Conservation (phyloP, 2,329 filamentous ascomycete species). For the Apiospora rasikravindrae region DNA sequence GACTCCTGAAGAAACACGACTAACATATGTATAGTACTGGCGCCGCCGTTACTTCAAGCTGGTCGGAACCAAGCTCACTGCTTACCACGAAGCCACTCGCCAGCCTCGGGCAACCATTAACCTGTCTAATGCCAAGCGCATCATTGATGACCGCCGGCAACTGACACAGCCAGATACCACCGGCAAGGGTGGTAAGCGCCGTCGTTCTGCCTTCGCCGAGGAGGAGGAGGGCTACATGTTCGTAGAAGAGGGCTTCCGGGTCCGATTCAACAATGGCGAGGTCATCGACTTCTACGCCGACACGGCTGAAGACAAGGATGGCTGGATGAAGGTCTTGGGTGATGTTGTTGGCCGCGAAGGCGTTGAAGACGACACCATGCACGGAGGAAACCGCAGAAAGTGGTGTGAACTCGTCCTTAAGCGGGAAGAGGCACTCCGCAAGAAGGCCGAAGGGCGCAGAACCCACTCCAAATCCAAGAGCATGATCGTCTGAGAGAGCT, state of each 20-base stretch:
- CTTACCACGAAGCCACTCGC: slow-evolving; percentile 92
- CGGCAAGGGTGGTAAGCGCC: slow-evolving; percentile 76
- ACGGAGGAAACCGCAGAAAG: slow-evolving; percentile 56
- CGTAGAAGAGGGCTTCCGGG: slow-evolving; percentile 97
- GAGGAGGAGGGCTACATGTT: slow-evolving; percentile 99
- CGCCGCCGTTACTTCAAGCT: slow-evolving; percentile 97
- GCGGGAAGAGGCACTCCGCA: slow-evolving; percentile 64
- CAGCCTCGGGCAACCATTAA: slow-evolving; percentile 98
- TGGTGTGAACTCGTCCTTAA: slow-evolving; percentile 74
- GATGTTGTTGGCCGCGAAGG: slow-evolving; percentile 69
- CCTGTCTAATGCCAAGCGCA: slow-evolving; percentile 85
- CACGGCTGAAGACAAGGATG: slow-evolving; percentile 83
- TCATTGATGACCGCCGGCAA: slow-evolving; percentile 89
- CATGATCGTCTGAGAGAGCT: slow-evolving; percentile 51
- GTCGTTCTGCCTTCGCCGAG: slow-evolving; percentile 94
- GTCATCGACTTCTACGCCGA: slow-evolving; percentile 99
- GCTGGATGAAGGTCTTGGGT: slow-evolving; percentile 88
- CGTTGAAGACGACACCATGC: slow-evolving; percentile 50
- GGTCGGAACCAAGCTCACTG: slow-evolving; percentile 86
- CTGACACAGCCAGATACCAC: slow-evolving; percentile 84
- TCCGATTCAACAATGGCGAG: slow-evolving; percentile 97
- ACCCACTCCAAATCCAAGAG: slow-evolving; percentile 65
- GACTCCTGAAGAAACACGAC: slow-evolving; percentile 35
- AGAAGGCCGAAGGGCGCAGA: slow-evolving; percentile 56
- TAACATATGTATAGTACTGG: slow-evolving; percentile 75